Percentiles rank a stretch among this genome's conserved stretches.
Evolutionary conservation across 2,329 filamentous ascomycete genomes (phyloP).

Genomic region (Claviceps arundinis): DNA sequence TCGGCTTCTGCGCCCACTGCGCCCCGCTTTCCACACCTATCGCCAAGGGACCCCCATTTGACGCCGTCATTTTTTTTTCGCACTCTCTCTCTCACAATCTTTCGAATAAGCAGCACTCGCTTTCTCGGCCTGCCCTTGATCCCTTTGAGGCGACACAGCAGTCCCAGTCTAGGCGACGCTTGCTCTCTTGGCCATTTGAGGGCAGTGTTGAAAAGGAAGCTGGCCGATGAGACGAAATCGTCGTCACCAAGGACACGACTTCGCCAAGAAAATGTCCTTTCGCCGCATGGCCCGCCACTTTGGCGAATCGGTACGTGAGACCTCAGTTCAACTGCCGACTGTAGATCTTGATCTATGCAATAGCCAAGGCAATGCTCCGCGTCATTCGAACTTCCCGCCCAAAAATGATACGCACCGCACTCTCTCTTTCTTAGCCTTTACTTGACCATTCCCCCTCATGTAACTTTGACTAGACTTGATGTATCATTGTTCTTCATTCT

Average conservation of each 20-base stretch:
- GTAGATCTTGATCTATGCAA: neutral
- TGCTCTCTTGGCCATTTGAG: neutral
- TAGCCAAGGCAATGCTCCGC: neutral
- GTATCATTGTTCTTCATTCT: too few species aligned
- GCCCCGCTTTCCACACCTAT: slow-evolving; percentile 4
- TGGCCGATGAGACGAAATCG: neutral
- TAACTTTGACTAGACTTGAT: too few species aligned
- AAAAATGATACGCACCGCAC: too few species aligned
- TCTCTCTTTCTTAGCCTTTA: too few species aligned
- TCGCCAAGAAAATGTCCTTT: slow-evolving; percentile 20
- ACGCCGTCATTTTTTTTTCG: neutral
- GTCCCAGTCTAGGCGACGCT: slow-evolving; percentile 4
- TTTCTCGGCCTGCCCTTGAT: slow-evolving; percentile 5
- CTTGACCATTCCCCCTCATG: too few species aligned
- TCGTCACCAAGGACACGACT: slow-evolving; percentile 1
- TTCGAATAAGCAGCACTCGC: slow-evolving; percentile 3
- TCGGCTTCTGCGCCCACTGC: neutral
- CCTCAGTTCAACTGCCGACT: neutral
- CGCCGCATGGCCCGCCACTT: slow-evolving; percentile 32
- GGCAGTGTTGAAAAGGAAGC: slow-evolving; percentile 1
- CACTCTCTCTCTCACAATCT: neutral
- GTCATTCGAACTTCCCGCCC: neutral
- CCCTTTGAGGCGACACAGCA: slow-evolving; percentile 3
- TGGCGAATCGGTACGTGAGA: slow-evolving; percentile 30
- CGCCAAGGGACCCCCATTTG: slow-evolving; percentile 1